Base-by-base conservation (phyloP, 2,329 filamentous ascomycete genomes). In the Beauveria sp. region DNA sequence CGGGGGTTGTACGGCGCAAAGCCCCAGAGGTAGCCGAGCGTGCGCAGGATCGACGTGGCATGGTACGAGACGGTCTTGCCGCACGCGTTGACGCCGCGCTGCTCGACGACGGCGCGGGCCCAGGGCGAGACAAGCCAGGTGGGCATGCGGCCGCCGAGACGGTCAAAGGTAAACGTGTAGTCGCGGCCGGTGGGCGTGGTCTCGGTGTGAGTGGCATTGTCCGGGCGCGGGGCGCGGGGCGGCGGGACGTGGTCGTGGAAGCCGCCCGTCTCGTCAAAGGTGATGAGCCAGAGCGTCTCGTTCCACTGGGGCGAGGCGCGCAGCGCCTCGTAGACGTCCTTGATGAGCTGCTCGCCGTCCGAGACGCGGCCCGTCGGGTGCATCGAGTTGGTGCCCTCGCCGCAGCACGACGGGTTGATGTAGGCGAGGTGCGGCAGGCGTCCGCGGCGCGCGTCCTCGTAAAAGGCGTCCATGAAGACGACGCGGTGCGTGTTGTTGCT, bases 401-500 rank as follows among this genome's bases (percentile, higher is more conserved):
- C 73, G 58, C 74, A 76, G 72, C 74, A 76, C 52, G 72, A 72
- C 3, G 74, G 74, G 67, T 75, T 84, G 69, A 79, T 73, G 67
- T 79, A 81, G 64, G 74, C 77, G 60, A 80, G 77, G 46, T 72
- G 69, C 5, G 77, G 74, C 1, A 81, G 71, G 1, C 68, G 72
- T n/a, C 78, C 78, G 5, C 72, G 72, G 8, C 70, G 66, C 5
- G 78, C 78, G 65, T 80, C 78, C 4, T 65, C 64, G 66, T 76
- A 80, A 66, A 80, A 80, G 1, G 43, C 18, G 20, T 72, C 67
- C 47, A 76, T 70, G 38, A 73, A 71, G 12, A 71, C 72, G 45
- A 64, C 18, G 12, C 56, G 60, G 43, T 72, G 65, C 46, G 72
- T 72, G 20, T 62, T 64, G 22, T 73, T 73, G 40, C 70, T 71